Evolutionary conservation across 2,329 filamentous ascomycete species (phyloP), one percentile per base, ranked within the genome.

Genomic region (Fusarium sp.): DNA sequence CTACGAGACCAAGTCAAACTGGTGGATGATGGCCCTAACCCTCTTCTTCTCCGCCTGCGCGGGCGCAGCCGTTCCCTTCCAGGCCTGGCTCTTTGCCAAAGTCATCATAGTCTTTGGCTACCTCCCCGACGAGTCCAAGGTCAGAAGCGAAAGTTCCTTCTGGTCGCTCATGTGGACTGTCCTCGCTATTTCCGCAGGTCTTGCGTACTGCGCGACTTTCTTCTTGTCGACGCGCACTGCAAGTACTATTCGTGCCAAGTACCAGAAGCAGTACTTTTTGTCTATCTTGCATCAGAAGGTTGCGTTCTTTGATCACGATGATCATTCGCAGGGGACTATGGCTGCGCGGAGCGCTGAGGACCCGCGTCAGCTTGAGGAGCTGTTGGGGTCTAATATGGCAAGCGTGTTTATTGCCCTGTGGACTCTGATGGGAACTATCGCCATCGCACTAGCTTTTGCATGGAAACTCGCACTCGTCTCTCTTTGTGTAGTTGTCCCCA

Each of bases 381-480:
- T 92, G 5, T 85, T 91, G 74, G 88, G 89, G 8, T 83, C 87
- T 32, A 91, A 92, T 75, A 88, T 92, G 86, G 87, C 90, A 4
- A 86, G 93, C 71, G 86, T 89, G 3, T 85, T 85, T 68, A 88
- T 91, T 25, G 89, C 91, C 12, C 76, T 92, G 21, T 91, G 93
- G 78, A 91, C 88, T 53, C 80, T 95, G 5, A 76, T 89, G 10
- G 93, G 92, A 0, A 89, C 88, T 15, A 81, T 94, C 8, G 84
- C 87, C 43, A 91, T 95, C 49, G 86, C 91, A 2, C 94, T 93
- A 73, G 84, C 87, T 5, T 94, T 92, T 79, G 91, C 91, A 3
- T 95, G 93, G 93, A 95, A 94, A 79, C 85, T 95, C 9, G 89
- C 91, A 0, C 82, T 94, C 0, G 90, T 95, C 0, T 87, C 88